Conservation (phyloP, 305 asterid species). For the Coffea humblotiana region DNA sequence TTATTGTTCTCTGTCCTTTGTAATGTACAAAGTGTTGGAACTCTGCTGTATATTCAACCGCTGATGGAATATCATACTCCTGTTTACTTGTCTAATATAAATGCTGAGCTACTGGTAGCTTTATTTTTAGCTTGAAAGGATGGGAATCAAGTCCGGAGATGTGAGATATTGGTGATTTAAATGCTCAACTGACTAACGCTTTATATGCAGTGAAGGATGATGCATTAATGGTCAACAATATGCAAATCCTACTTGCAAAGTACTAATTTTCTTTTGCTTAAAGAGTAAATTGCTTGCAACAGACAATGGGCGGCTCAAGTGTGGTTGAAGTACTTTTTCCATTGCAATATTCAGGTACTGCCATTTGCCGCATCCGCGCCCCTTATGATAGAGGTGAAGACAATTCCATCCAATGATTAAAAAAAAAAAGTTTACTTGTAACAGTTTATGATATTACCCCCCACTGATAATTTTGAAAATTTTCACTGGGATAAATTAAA, state of each 20-base stretch:
- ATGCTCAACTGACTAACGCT: not conserved
- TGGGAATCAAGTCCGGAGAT: not conserved
- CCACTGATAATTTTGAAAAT: not conserved
- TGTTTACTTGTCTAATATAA: not conserved
- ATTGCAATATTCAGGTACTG: not conserved
- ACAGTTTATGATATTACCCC: no score
- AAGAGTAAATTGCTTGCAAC: not conserved
- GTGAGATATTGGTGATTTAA: not conserved
- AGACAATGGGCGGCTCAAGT: not conserved
- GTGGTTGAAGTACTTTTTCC: not conserved
- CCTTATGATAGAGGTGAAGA: not conserved
- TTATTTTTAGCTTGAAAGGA: not conserved
- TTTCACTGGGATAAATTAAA: not conserved
- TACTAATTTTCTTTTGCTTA: no score
- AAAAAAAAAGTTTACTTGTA: no score
- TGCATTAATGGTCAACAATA: not conserved
- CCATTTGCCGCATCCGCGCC: not conserved
- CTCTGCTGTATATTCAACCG: slow-evolving; percentile 17
- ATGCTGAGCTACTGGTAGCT: not conserved
- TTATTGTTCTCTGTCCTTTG: not conserved
- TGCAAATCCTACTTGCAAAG: not conserved
- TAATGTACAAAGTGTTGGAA: not conserved
- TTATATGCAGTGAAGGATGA: not conserved
- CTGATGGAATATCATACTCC: slow-evolving; percentile 4
- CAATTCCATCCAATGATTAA: no score